A percentile compares a stretch with the other conserved stretches of the same genome.
Conservation (phyloP, 2,329 filamentous ascomycete genomes). For the Talaromyces rugulosus region DNA sequence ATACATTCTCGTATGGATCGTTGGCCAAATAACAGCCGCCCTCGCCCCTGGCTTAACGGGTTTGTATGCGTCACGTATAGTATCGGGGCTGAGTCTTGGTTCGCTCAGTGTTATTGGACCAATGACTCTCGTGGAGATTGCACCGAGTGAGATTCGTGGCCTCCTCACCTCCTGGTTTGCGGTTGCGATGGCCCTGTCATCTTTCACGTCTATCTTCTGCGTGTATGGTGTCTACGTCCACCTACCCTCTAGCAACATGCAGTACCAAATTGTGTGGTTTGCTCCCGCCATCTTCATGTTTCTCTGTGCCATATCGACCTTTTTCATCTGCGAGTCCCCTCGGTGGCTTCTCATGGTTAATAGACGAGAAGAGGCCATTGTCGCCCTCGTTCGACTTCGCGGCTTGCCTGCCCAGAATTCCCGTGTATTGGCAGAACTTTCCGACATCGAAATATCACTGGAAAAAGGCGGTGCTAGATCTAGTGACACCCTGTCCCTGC, state of each 20-base stretch:
- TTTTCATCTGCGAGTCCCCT: slow-evolving; percentile 25
- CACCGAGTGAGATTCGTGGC: slow-evolving; percentile 35
- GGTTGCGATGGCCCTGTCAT: slow-evolving; percentile 30
- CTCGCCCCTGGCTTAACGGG: slow-evolving; percentile 17
- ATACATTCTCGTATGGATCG: slow-evolving; percentile 26
- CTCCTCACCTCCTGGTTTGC: slow-evolving; percentile 35
- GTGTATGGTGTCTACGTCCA: slow-evolving; percentile 32
- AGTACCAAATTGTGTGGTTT: slow-evolving; percentile 32
- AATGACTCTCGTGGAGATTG: slow-evolving; percentile 37
- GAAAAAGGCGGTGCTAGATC: neutral
- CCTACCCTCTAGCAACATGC: slow-evolving; percentile 22
- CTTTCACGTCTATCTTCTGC: slow-evolving; percentile 28
- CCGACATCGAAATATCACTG: slow-evolving; percentile 25
- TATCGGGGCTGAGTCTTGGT: slow-evolving; percentile 36
- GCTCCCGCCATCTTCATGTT: slow-evolving; percentile 4
- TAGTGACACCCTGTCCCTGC: neutral
- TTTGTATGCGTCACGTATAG: slow-evolving; percentile 32
- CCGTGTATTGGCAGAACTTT: slow-evolving; percentile 22
- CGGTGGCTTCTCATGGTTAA: slow-evolving; percentile 29
- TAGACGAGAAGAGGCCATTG: slow-evolving; percentile 23
- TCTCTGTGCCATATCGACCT: neutral
- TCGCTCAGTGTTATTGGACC: slow-evolving; percentile 33
- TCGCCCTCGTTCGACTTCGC: slow-evolving; percentile 25
- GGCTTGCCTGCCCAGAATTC: slow-evolving; percentile 26
- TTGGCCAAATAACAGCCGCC: slow-evolving; percentile 16